Conservation (phyloP, 441 rosid species). For the Dalechampia spathulata region DNA sequence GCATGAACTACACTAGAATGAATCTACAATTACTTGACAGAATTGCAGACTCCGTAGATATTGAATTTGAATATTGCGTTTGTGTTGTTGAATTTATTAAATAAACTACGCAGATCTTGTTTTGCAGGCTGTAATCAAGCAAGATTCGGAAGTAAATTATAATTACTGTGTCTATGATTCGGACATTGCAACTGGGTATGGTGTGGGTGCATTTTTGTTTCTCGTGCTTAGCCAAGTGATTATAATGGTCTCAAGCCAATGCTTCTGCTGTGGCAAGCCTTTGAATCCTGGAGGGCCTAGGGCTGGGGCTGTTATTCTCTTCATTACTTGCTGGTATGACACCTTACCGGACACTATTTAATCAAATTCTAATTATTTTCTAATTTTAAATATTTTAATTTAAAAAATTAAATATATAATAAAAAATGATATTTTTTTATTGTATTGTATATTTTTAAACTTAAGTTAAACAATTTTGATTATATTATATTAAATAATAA, state of each 20-base stretch:
- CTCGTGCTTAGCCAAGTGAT: constrained; percentile 61
- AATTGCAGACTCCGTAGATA: no score
- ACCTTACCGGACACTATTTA: no score
- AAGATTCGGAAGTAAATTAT: constrained; percentile 41
- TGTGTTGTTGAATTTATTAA: not conserved
- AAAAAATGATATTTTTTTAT: no score
- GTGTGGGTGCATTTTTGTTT: constrained; percentile 60
- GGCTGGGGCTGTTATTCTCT: constrained; percentile 69
- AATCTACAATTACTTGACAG: no score
- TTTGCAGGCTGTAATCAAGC: constrained; percentile 47
- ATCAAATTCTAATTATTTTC: no score
- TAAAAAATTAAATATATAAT: no score
- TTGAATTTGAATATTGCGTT: no score
- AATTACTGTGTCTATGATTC: constrained; percentile 65
- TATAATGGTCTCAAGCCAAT: constrained; percentile 59
- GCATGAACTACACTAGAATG: not conserved
- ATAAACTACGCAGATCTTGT: constrained; percentile 3
- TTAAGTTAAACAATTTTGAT: no score
- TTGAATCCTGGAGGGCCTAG: constrained; percentile 71
- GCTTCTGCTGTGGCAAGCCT: constrained; percentile 83
- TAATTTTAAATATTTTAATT: no score
- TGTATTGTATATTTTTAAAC: no score
- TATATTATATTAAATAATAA: no score
- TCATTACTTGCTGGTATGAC: constrained; percentile 67
- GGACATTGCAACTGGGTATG: constrained; percentile 73